Conservation (phyloP, 257 asterid species). For the Echium plantagineum region DNA sequence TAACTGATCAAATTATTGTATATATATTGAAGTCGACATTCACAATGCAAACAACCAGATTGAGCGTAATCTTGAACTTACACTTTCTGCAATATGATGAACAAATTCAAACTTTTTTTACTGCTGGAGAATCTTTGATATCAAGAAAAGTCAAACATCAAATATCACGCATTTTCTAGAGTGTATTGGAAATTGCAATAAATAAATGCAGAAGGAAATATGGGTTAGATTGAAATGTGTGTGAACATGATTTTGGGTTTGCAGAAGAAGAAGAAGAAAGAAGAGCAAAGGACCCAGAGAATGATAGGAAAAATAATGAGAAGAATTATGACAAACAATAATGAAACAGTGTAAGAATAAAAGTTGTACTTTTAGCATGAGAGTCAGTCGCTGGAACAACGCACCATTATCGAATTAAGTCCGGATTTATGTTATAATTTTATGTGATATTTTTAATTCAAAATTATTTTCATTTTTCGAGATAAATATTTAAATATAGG, state of each 20-base stretch:
- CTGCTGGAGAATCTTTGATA: not conserved
- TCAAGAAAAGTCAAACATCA: slow-evolving; percentile 4
- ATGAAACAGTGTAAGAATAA: slow-evolving; percentile 30
- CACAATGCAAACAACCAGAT: not conserved
- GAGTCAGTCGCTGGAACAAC: slow-evolving; percentile 43
- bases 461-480: no score
- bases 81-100: not conserved
- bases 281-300: slow-evolving; percentile 14
- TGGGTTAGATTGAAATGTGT: not conserved
- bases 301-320: slow-evolving; percentile 14
- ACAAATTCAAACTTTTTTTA: not conserved
- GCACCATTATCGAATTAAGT: no score
- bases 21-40: not conserved
- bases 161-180: not conserved
- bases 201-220: slow-evolving; percentile 2
- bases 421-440: no score
- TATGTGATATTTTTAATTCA: no score
- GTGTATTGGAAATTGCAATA: not conserved
- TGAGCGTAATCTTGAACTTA: not conserved
- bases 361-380: slow-evolving; percentile 44
- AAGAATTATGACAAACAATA: slow-evolving; percentile 9
- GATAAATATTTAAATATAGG: no score
- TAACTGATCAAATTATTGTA: not conserved
- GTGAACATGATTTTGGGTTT: slow-evolving; percentile 2
- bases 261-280: slow-evolving; percentile 14